Evolutionary conservation across 768 basidiomycete species (phyloP).

Genomic region (Agaricus subrufescens): DNA sequence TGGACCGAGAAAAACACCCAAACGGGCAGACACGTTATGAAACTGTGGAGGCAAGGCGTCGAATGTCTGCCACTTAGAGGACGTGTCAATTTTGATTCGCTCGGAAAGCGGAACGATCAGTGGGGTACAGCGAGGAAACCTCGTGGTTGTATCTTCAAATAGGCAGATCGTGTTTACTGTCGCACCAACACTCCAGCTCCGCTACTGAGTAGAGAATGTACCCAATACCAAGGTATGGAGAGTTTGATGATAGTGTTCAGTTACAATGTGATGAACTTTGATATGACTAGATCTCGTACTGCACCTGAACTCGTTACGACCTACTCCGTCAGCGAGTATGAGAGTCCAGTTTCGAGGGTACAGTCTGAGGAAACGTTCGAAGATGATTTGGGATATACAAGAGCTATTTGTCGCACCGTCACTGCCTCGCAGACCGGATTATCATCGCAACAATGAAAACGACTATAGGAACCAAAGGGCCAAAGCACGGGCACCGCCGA

Average conservation of each 20-base stretch:
- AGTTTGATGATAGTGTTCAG: no score
- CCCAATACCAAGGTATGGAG: background rate
- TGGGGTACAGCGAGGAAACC: background rate
- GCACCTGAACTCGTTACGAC: background rate
- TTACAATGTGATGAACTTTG: background rate
- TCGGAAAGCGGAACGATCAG: no score
- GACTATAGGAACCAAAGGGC: background rate
- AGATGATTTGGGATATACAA: background rate
- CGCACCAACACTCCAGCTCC: no score
- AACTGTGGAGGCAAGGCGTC: no score
- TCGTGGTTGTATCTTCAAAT: background rate
- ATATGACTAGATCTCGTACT: background rate
- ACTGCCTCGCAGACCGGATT: constrained; percentile 3
- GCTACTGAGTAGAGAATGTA: background rate
- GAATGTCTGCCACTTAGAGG: no score
- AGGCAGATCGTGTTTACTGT: no score
- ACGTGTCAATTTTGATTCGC: no score
- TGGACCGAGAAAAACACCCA: no score
- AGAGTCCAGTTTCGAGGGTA: constrained; percentile 1
- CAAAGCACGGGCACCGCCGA: background rate
- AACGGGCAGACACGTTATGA: no score
- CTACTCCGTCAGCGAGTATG: constrained; percentile 8
- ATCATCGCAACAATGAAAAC: background rate
- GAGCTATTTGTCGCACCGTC: constrained; percentile 7
- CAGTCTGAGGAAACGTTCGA: background rate